Conservation (phyloP, 257 asterid genomes). For the Craterostigma plantagineum region DNA sequence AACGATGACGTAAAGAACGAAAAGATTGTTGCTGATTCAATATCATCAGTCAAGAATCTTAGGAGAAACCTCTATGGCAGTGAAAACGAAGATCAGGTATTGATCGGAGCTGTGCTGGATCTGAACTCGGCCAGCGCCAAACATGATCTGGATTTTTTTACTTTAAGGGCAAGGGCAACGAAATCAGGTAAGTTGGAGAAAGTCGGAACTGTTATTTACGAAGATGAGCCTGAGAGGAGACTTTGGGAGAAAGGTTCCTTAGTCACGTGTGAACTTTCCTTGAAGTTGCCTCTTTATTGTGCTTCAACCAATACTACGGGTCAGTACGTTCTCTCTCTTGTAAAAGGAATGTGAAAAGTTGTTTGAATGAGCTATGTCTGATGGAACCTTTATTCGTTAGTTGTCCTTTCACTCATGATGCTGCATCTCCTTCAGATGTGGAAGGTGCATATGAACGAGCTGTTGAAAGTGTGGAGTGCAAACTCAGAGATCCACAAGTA, state of each 20-base stretch:
- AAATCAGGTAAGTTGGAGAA: constrained; percentile 20
- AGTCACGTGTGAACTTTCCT: constrained; percentile 46
- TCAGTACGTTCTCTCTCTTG: constrained; percentile 12
- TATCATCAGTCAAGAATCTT: constrained; percentile 30
- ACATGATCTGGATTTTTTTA: constrained; percentile 39
- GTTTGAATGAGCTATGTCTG: no score
- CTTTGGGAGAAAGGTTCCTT: constrained; percentile 61
- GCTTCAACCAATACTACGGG: constrained; percentile 33
- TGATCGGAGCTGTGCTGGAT: constrained; percentile 57
- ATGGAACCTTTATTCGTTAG: constrained; percentile 3
- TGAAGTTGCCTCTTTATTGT: constrained; percentile 62
- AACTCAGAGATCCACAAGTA: constrained; percentile 57
- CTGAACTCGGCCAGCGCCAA: constrained; percentile 21
- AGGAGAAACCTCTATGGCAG: constrained; percentile 26
- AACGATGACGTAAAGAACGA: constrained; percentile 17
- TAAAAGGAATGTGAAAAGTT: no score
- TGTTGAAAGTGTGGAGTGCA: constrained; percentile 34
- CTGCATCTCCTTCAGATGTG: constrained; percentile 26
- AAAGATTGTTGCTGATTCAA: constrained; percentile 30
- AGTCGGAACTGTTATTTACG: constrained; percentile 27
- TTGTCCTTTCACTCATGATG: constrained; percentile 9
- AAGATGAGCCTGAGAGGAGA: constrained; percentile 57
- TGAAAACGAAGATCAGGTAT: constrained; percentile 13
- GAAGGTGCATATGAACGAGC: constrained; percentile 42
- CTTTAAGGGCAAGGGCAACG: constrained; percentile 25